Conservation (phyloP, 2,329 filamentous ascomycete species). For the Thelonectria olida region DNA sequence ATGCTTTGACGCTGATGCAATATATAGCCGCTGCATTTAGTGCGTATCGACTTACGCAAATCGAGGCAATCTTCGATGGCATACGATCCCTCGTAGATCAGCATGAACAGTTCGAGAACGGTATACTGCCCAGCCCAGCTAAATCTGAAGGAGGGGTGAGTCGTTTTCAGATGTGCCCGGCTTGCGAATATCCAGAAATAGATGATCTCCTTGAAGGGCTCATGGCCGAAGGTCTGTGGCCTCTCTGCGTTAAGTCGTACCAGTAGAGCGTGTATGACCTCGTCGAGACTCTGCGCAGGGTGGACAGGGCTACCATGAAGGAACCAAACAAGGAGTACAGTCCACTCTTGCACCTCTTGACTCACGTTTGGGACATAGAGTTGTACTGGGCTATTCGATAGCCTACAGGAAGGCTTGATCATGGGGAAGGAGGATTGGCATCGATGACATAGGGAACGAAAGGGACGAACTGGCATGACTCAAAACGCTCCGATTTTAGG, state of each 20-base stretch:
- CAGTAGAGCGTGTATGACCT: not conserved
- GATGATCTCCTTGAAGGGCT: not conserved
- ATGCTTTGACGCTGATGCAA: too few relatives aligned
- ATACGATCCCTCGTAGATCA: not conserved
- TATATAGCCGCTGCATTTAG: too few relatives aligned
- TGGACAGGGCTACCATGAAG: not conserved
- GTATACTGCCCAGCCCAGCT: not conserved
- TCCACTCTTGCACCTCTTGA: not conserved
- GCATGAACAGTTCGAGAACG: not conserved
- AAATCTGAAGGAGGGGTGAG: too few relatives aligned
- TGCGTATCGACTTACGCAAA: too few relatives aligned
- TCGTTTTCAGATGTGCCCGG: not conserved
- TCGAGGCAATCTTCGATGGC: too few relatives aligned
- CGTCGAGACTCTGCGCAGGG: not conserved
- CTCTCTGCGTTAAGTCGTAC: not conserved
- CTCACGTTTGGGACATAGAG: not conserved
- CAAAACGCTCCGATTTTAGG: not conserved
- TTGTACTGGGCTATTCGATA: too few relatives aligned
- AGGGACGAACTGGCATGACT: too few relatives aligned
- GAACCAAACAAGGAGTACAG: not conserved
- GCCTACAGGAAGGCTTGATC: too few relatives aligned
- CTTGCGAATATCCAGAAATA: not conserved
- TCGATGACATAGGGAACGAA: too few relatives aligned
- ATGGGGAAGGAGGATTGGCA: too few relatives aligned
- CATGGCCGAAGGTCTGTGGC: not conserved